Base-by-base conservation (phyloP, 768 basidiomycete genomes). In the Lactarius evosmus region DNA sequence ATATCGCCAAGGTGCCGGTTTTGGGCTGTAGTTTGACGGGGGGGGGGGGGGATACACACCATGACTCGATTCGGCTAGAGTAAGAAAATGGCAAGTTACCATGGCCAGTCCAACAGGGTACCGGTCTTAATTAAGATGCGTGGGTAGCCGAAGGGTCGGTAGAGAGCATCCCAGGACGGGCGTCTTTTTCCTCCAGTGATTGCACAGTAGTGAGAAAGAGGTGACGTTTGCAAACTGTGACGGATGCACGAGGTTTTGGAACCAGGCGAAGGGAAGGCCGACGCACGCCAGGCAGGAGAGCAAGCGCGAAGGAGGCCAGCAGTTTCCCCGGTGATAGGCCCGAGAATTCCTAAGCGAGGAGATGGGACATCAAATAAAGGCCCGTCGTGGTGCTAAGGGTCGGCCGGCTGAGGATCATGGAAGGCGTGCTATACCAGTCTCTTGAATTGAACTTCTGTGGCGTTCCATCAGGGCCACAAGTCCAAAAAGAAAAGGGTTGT, bases 311-410 rank as follows among this genome's bases (percentile, higher is more conserved):
- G 2, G 22, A 44, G 19, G 63, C 63, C 63, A 64, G 63, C 63
- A 60, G 63, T 50, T 64, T 64, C 33, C 17, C 63, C 63, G 63
- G 38, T 40, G 36, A 33, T 27, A 54, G 12, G 51, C 11, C 62
- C 57, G 51, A 59, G 36, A 25, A 63, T 58, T 52, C 56, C 62
- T 58, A 41, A 38, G 30, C 1, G 53, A 34, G 53, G 22, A 16
- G 12, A 41, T 32, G 27, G 27, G 44, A 29, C 34, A 27, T 32
- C 30, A 29, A 40, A 32, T 12, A 50, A 17, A 11, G 52, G 34
- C n/a, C 0, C 19, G 6, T 30, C 12, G 34, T 34, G 61, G 56
- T 57, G 49, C 30, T 51, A 40, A 60, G 27, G 33, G 29, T 41
- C 38, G 19, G 49, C 25, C 30, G 36, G 59, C 46, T 33, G 44